Evolutionary conservation across 495 filamentous ascomycete species (phyloP).

Genomic region (Oleoguttula mirabilis): DNA sequence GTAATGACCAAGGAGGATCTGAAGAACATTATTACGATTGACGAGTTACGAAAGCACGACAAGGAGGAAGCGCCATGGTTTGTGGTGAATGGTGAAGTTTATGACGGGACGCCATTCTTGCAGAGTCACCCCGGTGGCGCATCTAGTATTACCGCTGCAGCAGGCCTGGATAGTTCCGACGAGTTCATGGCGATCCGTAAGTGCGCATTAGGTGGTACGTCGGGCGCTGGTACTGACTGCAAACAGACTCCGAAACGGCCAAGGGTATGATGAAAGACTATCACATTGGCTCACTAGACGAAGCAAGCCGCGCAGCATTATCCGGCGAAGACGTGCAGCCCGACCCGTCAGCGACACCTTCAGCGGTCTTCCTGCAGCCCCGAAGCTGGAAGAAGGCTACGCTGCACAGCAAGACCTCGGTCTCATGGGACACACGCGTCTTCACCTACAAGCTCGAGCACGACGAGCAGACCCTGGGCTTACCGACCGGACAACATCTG

Average conservation of each 20-base stretch:
- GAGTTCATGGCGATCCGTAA: constrained; percentile 92
- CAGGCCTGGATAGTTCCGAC: constrained; percentile 76
- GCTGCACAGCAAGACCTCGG: constrained; percentile 48
- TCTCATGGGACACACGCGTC: constrained; percentile 74
- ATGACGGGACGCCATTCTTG: constrained; percentile 75
- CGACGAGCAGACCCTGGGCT: constrained; percentile 55
- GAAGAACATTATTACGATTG: constrained; percentile 49
- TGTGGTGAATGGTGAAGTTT: constrained; percentile 82
- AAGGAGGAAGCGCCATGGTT: constrained; percentile 70
- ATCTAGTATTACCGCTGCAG: constrained; percentile 72
- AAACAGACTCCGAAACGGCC: constrained; percentile 74
- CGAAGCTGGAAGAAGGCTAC: constrained; percentile 58
- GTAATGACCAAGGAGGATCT: constrained; percentile 69
- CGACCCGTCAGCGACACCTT: constrained; percentile 29
- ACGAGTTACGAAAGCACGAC: constrained; percentile 62
- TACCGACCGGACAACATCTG: constrained; percentile 82
- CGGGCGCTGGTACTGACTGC: background rate
- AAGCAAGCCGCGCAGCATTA: constrained; percentile 43
- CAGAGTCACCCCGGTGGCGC: constrained; percentile 83
- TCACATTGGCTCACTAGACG: constrained; percentile 69
- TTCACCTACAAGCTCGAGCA: constrained; percentile 75
- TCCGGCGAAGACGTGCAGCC: constrained; percentile 23
- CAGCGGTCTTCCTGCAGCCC: constrained; percentile 56
- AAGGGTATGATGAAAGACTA: constrained; percentile 85
- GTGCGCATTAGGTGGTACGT: constrained; percentile 24